Evolutionary conservation across 1,139 yeast genomes (phyloP), one percentile per base, ranked within the genome.

Genomic region (Candida tetrigidarum): DNA sequence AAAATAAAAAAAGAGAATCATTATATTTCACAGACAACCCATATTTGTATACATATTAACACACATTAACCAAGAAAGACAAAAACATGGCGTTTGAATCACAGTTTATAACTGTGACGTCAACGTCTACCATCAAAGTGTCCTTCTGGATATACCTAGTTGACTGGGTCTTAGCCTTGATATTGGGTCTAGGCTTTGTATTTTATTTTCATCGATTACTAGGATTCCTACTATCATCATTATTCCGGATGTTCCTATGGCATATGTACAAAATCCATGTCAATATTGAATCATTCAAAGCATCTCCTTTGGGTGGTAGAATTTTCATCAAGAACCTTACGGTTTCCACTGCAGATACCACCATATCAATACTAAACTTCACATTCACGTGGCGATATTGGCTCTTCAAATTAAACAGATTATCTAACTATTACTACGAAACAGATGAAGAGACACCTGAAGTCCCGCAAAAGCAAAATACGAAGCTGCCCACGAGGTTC

Each of bases 311-410:
- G 1, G 96, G 92, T 2, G 98, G 98, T 0, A 76, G 96, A 28
- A 48, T 93, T 2, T 81, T 87, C 60, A 81, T 91, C 58, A 87
- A 85, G 55, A 90, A 91, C 59, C 60, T 91, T 23, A 78, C 88
- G 1, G 72, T 89, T 18, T 78, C 86, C 9, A 86, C 90, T 10
- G 73, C 81, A 39, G 86, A 92, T 63, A 81, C 81, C 50, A 81
- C 96, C 2, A 61, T 88, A 2, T 78, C 90, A 6, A 73, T 88
- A 2, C 74, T 87, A 18, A 84, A 84, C 50, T 84, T 92, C 3
- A 80, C 82, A 52, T 60, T 93, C 26, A 88, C 96, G 0, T 93
- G 98, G 98, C 64, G 96, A 49, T 93, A 90, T 62, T 93, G 98
- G 98, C 69, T 74, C 15, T 57, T 88, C 44, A 69, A 70, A 4